phyloP scores from a whole-genome alignment of 108 stramenopile genomes.

The Nitzschia putrida region DNA sequence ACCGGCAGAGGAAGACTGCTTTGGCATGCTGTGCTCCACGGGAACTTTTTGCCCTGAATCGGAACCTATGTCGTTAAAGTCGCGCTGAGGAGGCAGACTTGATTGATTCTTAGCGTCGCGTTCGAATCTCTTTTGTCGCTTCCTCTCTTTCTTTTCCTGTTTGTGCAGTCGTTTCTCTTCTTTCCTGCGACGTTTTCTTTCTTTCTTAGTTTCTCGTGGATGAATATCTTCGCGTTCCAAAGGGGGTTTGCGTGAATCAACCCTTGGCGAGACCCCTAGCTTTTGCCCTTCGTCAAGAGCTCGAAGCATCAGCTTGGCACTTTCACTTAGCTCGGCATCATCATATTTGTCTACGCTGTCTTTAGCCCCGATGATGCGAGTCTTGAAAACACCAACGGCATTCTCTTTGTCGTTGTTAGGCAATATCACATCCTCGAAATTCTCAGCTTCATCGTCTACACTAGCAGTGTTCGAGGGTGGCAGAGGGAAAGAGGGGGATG shows the following conservation, averaged over 20 bases:
- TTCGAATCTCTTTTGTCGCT: constrained; percentile 29
- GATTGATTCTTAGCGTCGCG: constrained; percentile 24
- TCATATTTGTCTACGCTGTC: neutral
- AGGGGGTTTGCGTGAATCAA: too few species aligned
- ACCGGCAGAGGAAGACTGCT: too few species aligned
- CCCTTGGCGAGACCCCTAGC: neutral
- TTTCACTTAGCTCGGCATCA: constrained; percentile 8
- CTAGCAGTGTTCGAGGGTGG: too few species aligned
- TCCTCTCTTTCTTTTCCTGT: constrained; percentile 21
- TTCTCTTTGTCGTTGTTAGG: too few species aligned
- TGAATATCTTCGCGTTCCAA: too few species aligned
- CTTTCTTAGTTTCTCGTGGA: too few species aligned
- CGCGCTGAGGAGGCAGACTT: neutral
- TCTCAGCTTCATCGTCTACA: too few species aligned
- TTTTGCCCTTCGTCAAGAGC: constrained; percentile 5
- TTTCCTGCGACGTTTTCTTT: neutral
- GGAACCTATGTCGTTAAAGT: constrained; percentile 3
- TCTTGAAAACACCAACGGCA: too few species aligned
- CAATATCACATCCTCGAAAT: too few species aligned
- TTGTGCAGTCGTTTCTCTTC: constrained; percentile 9
- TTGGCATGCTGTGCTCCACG: too few species aligned
- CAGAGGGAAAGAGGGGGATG: too few species aligned
- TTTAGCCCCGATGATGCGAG: too few species aligned
- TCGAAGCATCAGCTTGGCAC: constrained; percentile 11
- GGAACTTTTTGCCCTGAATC: neutral